Evolutionary conservation across 73 alveolate genomes (phyloP), one percentile per base, ranked within the genome.

Genomic region (Breviolum minutum): DNA sequence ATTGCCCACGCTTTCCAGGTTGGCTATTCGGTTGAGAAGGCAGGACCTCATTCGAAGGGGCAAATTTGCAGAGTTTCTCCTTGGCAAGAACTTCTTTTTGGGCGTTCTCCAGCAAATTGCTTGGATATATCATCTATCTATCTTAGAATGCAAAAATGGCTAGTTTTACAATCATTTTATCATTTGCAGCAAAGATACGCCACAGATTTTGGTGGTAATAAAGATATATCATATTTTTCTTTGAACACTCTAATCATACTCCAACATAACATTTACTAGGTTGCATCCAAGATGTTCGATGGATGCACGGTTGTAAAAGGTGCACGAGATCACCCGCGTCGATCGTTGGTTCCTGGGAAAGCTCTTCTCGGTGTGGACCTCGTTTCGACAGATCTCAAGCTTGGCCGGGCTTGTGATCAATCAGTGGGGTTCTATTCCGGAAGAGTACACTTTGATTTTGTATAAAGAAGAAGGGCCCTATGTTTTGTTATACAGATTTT

Each of bases 281-380:
- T 73, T 13, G 24, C 13, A 24, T 17, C 16, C 66, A 32, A 16
- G 87, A 32, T 30, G 24, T 10, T 40, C 54, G 54, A 40, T 40
- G 54, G 54, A 40, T 40, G 54, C 54, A 40, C 54, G 5, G 5
- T 40, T 40, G 54, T 73, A 70, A 92, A 70, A 92, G 98, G 81
- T 92, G 60, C 68, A 92, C 68, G 90, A 73, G 81, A 73, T 95
- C 94, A 81, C 99, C 40, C 62, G 64, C 26, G 68, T 95, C 79
- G 99, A 95, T 87, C 68, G 94, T n/a, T 94, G 99, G 99, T 94
- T 76, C 66, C 66, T 94, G 93, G 99, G 84, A 20, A 95, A 95
- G 87, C 95, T 95, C 88, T 66, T 74, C 90, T 92, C 81, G 6
- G 98, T 62, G 48, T 73, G 66, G 69, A 32, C 64, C 81, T 71